Conservation (phyloP, 1,284 basidiomycete genomes). For the Ustilago tritici region DNA sequence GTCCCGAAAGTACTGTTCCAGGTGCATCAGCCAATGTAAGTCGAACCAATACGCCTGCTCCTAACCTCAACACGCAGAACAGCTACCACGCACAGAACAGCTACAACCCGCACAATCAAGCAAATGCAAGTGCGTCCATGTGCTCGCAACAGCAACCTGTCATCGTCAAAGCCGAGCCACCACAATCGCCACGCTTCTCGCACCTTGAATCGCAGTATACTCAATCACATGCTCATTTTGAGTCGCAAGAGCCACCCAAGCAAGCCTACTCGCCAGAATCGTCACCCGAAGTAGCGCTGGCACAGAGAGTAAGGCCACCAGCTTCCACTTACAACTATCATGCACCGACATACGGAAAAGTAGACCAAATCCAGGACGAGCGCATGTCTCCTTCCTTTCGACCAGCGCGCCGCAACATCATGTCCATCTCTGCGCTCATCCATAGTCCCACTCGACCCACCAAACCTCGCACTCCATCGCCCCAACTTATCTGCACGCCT, state of each 20-base stretch:
- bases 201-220: slow-evolving; percentile 2
- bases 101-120: background rate
- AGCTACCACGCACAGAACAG: background rate
- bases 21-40: slow-evolving; percentile 7
- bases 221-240: background rate
- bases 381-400: slow-evolving; percentile 36
- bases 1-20: background rate
- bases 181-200: slow-evolving; percentile 22
- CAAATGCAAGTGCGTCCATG: background rate
- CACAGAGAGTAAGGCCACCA: slow-evolving; percentile 20
- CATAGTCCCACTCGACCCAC: slow-evolving; percentile 27
- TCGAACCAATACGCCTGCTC: slow-evolving; percentile 9
- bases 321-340: slow-evolving; percentile 2
- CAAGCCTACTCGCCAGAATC: slow-evolving; percentile 39
- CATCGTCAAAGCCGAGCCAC: slow-evolving; percentile 32
- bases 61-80: background rate
- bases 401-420: slow-evolving; percentile 45
- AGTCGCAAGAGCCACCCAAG: background rate
- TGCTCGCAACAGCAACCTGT: background rate
- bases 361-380: slow-evolving; percentile 22
- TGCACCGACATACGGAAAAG: background rate
- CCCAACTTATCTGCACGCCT: slow-evolving; percentile 20
- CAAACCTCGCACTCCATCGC: slow-evolving; percentile 19
- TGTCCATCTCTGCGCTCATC: slow-evolving; percentile 54
- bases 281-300: slow-evolving; percentile 42